These are phyloP conservation scores for Glonium stellatum DNA, from an alignment of 495 filamentous ascomycete genomes.

Conservation along the genomic window DNA sequence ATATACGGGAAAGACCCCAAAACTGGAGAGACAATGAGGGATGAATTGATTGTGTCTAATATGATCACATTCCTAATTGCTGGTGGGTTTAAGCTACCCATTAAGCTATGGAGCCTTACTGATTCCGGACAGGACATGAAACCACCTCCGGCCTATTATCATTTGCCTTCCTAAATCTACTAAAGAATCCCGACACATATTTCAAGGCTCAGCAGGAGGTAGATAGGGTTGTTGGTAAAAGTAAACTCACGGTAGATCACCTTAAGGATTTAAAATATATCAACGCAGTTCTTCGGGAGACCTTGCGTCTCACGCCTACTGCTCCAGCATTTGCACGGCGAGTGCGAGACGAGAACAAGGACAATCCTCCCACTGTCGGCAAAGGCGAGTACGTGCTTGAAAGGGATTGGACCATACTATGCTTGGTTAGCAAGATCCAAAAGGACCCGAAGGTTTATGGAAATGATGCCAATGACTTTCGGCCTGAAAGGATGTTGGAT, in stretches of 20 bases:
- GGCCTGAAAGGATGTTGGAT: slow-evolving; percentile 61
- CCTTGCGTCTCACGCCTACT: slow-evolving; percentile 58
- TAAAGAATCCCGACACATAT: slow-evolving; percentile 55
- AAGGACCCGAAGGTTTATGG: slow-evolving; percentile 33
- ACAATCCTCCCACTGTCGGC: slow-evolving; percentile 27
- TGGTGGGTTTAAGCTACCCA: not conserved
- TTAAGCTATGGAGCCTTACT: not conserved
- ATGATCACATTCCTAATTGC: slow-evolving; percentile 33
- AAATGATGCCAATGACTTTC: slow-evolving; percentile 54
- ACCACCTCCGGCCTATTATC: slow-evolving; percentile 34
- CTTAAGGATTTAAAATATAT: slow-evolving; percentile 60
- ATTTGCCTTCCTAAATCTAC: slow-evolving; percentile 50
- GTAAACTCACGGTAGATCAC: slow-evolving; percentile 58
- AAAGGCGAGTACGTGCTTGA: slow-evolving; percentile 8
- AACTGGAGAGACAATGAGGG: slow-evolving; percentile 28
- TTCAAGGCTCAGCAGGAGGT: slow-evolving; percentile 59
- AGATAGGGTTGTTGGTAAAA: slow-evolving; percentile 57
- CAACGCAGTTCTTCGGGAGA: slow-evolving; percentile 61
- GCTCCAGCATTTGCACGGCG: slow-evolving; percentile 49
- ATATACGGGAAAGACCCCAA: slow-evolving; percentile 48
- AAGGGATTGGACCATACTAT: slow-evolving; percentile 2
- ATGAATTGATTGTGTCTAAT: slow-evolving; percentile 29
- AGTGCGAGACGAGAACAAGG: slow-evolving; percentile 44
- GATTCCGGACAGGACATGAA: slow-evolving; percentile 19
- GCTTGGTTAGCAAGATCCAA: slow-evolving; percentile 18